These are phyloP conservation scores for Rosa rugosa DNA, from an alignment of 306 rosid genomes.

Conservation along the genomic window DNA sequence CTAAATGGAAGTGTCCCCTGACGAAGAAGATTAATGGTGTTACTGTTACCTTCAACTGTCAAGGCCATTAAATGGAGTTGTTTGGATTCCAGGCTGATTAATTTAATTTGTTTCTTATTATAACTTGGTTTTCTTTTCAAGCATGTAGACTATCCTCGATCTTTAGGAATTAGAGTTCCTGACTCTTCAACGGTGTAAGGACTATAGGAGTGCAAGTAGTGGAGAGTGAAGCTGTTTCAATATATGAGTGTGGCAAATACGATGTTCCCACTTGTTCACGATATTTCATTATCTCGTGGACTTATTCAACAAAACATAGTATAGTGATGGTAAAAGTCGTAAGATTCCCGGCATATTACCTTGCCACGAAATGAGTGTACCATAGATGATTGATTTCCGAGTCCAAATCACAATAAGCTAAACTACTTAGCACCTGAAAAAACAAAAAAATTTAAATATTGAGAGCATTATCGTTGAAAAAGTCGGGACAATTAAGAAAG, in stretches of 20 bases:
- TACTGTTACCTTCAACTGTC: neutral
- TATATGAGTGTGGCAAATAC: constrained; percentile 30
- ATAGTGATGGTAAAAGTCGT: constrained; percentile 15
- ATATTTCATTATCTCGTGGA: constrained; percentile 20
- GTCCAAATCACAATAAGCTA: constrained; percentile 25
- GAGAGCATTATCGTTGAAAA: neutral
- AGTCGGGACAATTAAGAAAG: neutral
- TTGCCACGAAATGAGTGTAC: constrained; percentile 16
- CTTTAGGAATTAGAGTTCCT: neutral
- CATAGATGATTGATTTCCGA: constrained; percentile 1
- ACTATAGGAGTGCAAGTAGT: constrained; percentile 34
- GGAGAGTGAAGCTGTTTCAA: constrained; percentile 48
- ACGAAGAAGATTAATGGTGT: neutral
- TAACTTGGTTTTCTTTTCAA: constrained; percentile 30
- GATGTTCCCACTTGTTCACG: constrained; percentile 46
- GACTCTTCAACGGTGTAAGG: constrained; percentile 7
- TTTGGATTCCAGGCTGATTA: neutral
- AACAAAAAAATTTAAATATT: neutral
- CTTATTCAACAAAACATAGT: constrained; percentile 23
- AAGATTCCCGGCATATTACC: constrained; percentile 32
- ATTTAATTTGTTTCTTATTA: neutral
- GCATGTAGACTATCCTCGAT: constrained; percentile 10
- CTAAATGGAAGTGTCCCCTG: constrained; percentile 22
- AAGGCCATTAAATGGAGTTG: neutral
- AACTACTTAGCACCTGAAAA: neutral